phyloP scores from a whole-genome alignment of 345 rosid genomes.

The Hibiscus mutabilis region DNA sequence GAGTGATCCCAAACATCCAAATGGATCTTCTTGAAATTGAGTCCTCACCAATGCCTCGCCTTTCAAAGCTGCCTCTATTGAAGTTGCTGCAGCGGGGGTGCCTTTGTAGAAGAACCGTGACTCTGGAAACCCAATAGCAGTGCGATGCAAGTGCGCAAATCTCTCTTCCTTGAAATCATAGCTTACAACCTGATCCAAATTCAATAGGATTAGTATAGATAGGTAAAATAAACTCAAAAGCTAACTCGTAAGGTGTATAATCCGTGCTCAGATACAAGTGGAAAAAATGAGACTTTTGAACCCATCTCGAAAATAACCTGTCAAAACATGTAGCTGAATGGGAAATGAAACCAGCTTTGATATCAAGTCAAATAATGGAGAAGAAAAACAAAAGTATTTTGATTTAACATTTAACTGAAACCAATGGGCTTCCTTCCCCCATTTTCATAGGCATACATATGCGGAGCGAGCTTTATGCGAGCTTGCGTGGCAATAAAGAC shows the following conservation, averaged over 20 bases:
- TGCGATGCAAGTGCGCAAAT: constrained; percentile 69
- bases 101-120: constrained; percentile 67
- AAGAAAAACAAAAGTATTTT: neutral
- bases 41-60: constrained; percentile 78
- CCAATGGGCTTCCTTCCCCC: neutral
- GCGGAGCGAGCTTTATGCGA: neutral
- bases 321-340: neutral
- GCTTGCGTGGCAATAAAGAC: too few relatives aligned
- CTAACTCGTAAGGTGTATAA: neutral
- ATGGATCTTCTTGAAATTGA: constrained; percentile 84
- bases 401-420: neutral
- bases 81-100: constrained; percentile 53
- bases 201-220: neutral
- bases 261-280: too few relatives aligned
- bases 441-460: neutral
- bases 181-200: constrained; percentile 63
- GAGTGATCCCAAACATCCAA: constrained; percentile 75
- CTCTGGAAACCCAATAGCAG: constrained; percentile 76
- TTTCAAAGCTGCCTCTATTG: constrained; percentile 66
- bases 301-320: neutral
- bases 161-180: constrained; percentile 89
- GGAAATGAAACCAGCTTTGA: neutral
- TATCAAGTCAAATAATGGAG: neutral
- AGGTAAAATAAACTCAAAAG: neutral
- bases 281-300: neutral